These are phyloP conservation scores for Xylaria venustula DNA, from an alignment of 495 filamentous ascomycete species.

Conservation along the genomic window DNA sequence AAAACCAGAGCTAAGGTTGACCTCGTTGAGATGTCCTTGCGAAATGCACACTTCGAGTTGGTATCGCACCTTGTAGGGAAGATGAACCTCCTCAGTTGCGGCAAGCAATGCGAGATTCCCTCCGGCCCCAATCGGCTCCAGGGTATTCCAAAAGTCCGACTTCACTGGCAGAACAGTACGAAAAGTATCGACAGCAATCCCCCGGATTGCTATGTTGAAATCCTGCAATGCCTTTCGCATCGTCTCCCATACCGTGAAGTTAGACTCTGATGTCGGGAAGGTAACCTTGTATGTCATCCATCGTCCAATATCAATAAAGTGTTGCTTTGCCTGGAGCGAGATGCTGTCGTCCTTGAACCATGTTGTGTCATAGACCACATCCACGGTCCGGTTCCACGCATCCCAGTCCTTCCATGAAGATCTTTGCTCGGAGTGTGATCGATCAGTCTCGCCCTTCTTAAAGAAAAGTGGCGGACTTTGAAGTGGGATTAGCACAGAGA, in stretches of 20 bases:
- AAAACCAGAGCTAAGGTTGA: conserved; percentile 66
- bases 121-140: conserved; percentile 41
- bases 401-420: conserved; percentile 64
- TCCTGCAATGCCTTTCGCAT: conserved; percentile 62
- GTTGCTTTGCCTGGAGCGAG: conserved; percentile 52
- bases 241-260: conserved; percentile 30
- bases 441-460: conserved; percentile 46
- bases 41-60: conserved; percentile 93
- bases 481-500: conserved; percentile 57
- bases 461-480: conserved; percentile 66
- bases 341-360: conserved; percentile 43
- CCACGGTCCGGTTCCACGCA: conserved; percentile 73
- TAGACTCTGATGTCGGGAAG: conserved; percentile 35
- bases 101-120: conserved; percentile 35
- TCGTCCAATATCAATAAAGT: conserved; percentile 74
- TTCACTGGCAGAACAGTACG: conserved; percentile 12
- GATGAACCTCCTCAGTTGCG: conserved; percentile 35
- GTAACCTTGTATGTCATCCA: conserved; percentile 68
- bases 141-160: conserved; percentile 54
- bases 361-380: conserved; percentile 55
- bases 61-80: conserved; percentile 77
- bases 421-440: conserved; percentile 43
- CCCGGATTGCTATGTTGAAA: conserved; percentile 63
- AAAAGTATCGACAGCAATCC: conserved; percentile 30
- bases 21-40: conserved; percentile 73